A percentile compares a stretch with the other conserved stretches of the same genome.
These are phyloP conservation scores for Gossypium schwendimanii DNA, from an alignment of 441 rosid species.

Conservation along the genomic window DNA sequence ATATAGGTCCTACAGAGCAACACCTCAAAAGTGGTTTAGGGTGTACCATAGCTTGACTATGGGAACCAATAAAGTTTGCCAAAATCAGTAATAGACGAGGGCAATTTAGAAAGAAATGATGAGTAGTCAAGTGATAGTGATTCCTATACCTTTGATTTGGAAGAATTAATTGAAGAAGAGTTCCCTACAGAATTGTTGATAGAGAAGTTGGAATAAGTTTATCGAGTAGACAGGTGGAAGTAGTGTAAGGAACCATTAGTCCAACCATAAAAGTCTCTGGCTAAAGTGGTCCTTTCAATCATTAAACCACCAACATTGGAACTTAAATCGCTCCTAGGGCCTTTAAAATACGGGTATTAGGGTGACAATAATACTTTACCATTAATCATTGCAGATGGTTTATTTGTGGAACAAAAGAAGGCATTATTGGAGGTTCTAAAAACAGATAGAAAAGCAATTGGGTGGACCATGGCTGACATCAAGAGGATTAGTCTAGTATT, in stretches of 20 bases:
- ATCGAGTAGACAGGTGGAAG: not conserved
- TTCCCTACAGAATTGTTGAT: not conserved
- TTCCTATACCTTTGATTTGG: not conserved
- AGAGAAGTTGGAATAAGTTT: not conserved
- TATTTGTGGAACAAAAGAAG: not conserved
- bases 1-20: not conserved
- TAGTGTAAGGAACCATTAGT: not conserved
- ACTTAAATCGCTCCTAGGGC: not conserved
- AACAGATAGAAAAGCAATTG: not conserved
- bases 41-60: not conserved
- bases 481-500: not conserved
- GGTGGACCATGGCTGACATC: not conserved
- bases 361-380: not conserved
- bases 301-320: not conserved
- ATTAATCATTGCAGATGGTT: not conserved
- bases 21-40: not conserved
- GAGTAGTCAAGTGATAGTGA: not conserved
- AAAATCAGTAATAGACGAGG: not conserved
- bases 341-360: not conserved
- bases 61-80: not conserved
- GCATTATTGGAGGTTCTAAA: not conserved
- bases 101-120: too few species aligned
- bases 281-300: not conserved
- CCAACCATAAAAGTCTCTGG: not conserved
- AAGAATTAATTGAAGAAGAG: not conserved